phyloP scores from a whole-genome alignment of 176 grass and related monocot species.

The Oryza coarctata region DNA sequence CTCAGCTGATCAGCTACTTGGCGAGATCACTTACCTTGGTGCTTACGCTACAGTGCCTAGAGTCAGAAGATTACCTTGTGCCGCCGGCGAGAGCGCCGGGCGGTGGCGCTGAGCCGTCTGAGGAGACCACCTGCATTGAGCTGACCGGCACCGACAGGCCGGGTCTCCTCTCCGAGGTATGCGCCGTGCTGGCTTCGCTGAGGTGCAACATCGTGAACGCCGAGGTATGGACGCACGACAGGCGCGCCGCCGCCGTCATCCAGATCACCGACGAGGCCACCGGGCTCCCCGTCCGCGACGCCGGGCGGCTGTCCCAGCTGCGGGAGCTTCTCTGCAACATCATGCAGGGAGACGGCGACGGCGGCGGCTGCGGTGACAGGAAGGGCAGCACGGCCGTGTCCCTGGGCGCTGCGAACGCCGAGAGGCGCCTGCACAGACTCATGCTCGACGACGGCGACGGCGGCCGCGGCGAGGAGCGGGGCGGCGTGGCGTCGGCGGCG shows the following conservation, averaged over 20 bases:
- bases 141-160: conserved; percentile 56
- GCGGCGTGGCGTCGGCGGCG: neutral
- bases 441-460: conserved; percentile 44
- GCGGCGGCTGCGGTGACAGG: neutral
- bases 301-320: conserved; percentile 23
- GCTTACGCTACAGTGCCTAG: conserved; percentile 42
- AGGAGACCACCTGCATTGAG: conserved; percentile 37
- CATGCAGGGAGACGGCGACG: conserved; percentile 34
- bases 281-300: conserved; percentile 33
- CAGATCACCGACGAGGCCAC: conserved; percentile 52
- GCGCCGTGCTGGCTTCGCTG: conserved; percentile 47
- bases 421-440: conserved; percentile 61
- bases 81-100: neutral
- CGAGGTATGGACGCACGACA: conserved; percentile 63
- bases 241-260: conserved; percentile 48
- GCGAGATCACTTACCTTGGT: conserved; percentile 8
- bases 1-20: neutral
- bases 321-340: conserved; percentile 46
- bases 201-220: conserved; percentile 54
- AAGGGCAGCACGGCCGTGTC: conserved; percentile 29
- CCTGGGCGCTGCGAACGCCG: conserved; percentile 11
- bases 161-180: conserved; percentile 59
- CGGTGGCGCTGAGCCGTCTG: neutral
- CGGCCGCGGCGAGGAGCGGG: neutral
- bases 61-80: conserved; percentile 32